Base-by-base conservation (phyloP, 2,329 filamentous ascomycete genomes). In the Gaeumannomyces sp. region DNA sequence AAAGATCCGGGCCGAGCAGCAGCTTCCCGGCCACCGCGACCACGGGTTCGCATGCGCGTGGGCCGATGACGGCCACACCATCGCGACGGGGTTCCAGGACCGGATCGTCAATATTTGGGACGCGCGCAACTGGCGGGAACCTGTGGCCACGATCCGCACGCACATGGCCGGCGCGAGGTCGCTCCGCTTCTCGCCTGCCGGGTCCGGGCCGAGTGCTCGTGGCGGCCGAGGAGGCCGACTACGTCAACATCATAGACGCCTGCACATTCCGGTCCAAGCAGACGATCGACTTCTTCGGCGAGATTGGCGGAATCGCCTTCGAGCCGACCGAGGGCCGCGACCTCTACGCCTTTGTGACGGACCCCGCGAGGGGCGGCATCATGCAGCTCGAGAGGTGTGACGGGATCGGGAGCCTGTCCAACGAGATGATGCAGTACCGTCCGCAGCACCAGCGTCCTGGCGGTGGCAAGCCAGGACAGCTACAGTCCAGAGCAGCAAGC, bases 81-180 rank as follows among this genome's bases (percentile, higher is more conserved):
- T 93, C 27, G 91, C 91, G 16, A 93, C 91, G 0, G 90, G 88
- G 28, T 89, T 89, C 67, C 90, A 94, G 74, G 91, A 94, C 74
- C 88, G 83, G 72, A 83, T 81, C 33, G 82, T 93, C 69, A 86
- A 87, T 68, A 85, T 94, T 61, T 93, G 89, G 87, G 91, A 94
- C 73, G 88, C 90, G 10, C 83, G 91, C 11, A 86, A 84, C 64
- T 91, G 89, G 88, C 81, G 77, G 59, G 77, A 81, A 64, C 80
- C 85, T 0, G 69, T 89, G 11, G 78, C 79, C 25, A 83, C 83
- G 14, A 78, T 93, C 29, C 79, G 82, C 58, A 85, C 85, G 29
- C 84, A 89, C 70, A 86, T 92, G 81, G 86, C 89, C 2, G 86
- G 88, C 27, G 87, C 87, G 0, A 84, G 91, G 28, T 87, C 84